phyloP scores from a whole-genome alignment of 2,329 filamentous ascomycete species.

The Ceratocystis cacaofunesta region DNA sequence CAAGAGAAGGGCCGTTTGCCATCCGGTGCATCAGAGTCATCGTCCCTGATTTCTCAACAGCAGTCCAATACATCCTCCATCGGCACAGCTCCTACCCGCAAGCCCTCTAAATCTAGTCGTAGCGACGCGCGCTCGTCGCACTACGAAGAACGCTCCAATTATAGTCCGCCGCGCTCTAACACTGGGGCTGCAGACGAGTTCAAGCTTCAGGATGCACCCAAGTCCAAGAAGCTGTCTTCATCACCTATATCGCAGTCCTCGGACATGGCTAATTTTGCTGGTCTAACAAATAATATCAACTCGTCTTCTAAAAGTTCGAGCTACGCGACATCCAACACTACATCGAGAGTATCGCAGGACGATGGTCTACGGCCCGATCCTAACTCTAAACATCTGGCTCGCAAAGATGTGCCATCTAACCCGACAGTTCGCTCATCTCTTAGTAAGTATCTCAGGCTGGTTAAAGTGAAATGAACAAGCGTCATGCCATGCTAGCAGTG shows the following conservation, averaged over 20 bases:
- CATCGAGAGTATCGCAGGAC: constrained; percentile 10
- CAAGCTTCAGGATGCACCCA: constrained; percentile 68
- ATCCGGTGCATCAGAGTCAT: constrained; percentile 11
- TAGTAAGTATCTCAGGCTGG: constrained; percentile 26
- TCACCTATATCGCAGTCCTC: constrained; percentile 24
- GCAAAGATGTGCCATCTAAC: constrained; percentile 46
- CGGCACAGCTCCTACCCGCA: constrained; percentile 26
- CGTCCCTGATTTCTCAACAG: constrained; percentile 5
- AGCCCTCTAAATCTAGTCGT: constrained; percentile 32
- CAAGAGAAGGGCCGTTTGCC: constrained; percentile 64
- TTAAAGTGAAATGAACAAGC: background rate
- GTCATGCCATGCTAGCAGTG: background rate
- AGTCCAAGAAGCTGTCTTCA: constrained; percentile 35
- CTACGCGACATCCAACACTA: constrained; percentile 2
- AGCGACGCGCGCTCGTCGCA: constrained; percentile 28
- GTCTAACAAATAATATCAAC: constrained; percentile 12
- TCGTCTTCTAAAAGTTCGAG: constrained; percentile 13
- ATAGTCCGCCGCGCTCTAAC: constrained; percentile 24
- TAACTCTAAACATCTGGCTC: constrained; percentile 35
- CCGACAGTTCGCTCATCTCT: constrained; percentile 22
- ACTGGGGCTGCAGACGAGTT: constrained; percentile 41
- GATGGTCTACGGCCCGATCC: constrained; percentile 6
- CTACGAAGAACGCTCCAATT: constrained; percentile 15
- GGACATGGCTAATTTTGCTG: constrained; percentile 16
- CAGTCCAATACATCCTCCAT: constrained; percentile 6